phyloP scores from a whole-genome alignment of 805 yeast genomes.

The Candida xyloterini region DNA sequence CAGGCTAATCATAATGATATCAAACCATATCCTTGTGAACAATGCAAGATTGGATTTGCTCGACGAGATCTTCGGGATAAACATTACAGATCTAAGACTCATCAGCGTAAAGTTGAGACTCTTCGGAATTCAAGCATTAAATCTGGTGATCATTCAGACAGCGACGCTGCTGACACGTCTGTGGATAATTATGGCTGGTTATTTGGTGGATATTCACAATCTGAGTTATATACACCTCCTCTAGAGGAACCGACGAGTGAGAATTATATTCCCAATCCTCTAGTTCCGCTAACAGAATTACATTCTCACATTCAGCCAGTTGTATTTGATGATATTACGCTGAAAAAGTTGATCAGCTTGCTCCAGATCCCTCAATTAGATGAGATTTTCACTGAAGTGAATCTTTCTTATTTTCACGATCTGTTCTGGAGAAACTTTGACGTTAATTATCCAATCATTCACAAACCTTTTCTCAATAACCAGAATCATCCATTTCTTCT shows the following conservation, averaged over 20 bases:
- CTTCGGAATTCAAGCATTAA: conserved; percentile 5
- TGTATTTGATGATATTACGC: not conserved
- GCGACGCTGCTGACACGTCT: not conserved
- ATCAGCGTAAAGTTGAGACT: conserved; percentile 14
- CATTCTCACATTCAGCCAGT: not conserved
- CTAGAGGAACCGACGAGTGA: not conserved
- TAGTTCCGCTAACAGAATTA: not conserved
- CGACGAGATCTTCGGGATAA: conserved; percentile 34
- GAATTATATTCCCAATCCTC: not conserved
- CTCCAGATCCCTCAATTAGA: conserved; percentile 1
- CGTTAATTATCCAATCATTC: conserved; percentile 39
- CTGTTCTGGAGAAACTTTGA: conserved; percentile 38
- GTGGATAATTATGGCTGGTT: conserved; percentile 9
- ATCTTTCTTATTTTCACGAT: conserved; percentile 22
- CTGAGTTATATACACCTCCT: conserved; percentile 1
- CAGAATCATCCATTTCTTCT: conserved; percentile 17
- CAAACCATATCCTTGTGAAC: conserved; percentile 29
- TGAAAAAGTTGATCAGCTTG: conserved; percentile 1
- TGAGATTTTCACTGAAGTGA: conserved; percentile 3
- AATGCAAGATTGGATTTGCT: conserved; percentile 30
- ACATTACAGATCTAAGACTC: conserved; percentile 28
- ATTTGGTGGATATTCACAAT: conserved; percentile 10
- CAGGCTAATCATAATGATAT: conserved; percentile 30
- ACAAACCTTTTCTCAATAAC: conserved; percentile 32
- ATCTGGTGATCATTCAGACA: not conserved